These are phyloP conservation scores for Prunus davidiana DNA, from an alignment of 306 rosid species.

Conservation along the genomic window DNA sequence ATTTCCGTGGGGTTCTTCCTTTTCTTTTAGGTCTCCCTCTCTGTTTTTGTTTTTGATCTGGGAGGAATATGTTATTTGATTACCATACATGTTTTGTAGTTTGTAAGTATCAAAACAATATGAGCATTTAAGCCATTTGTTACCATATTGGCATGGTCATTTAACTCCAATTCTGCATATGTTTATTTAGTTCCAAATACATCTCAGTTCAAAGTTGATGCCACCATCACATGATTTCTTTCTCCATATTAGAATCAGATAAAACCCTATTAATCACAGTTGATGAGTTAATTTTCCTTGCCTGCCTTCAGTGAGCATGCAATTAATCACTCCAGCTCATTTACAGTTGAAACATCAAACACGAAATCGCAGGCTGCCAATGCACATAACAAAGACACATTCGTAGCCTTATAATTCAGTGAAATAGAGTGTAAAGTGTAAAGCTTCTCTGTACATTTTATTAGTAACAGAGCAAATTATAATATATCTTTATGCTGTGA, in stretches of 20 bases:
- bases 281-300: neutral
- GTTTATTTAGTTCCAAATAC: neutral
- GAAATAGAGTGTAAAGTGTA: neutral
- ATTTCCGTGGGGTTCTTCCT: constrained; percentile 21
- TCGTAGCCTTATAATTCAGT: neutral
- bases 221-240: neutral
- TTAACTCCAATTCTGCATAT: neutral
- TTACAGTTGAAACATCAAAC: neutral
- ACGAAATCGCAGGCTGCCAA: constrained; percentile 4
- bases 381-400: neutral
- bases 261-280: neutral
- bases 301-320: neutral
- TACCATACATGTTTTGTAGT: neutral
- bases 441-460: neutral
- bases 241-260: neutral
- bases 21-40: constrained; percentile 1
- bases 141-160: neutral
- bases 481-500: neutral
- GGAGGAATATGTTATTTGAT: neutral
- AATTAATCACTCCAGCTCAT: neutral
- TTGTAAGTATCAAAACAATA: constrained; percentile 7
- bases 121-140: neutral
- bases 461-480: neutral
- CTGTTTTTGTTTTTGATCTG: neutral
- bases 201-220: neutral